Percentiles rank a stretch among this genome's conserved stretches.
Evolutionary conservation across 2,329 filamentous ascomycete species (phyloP).

Genomic region (Pseudocercospora crystallina): DNA sequence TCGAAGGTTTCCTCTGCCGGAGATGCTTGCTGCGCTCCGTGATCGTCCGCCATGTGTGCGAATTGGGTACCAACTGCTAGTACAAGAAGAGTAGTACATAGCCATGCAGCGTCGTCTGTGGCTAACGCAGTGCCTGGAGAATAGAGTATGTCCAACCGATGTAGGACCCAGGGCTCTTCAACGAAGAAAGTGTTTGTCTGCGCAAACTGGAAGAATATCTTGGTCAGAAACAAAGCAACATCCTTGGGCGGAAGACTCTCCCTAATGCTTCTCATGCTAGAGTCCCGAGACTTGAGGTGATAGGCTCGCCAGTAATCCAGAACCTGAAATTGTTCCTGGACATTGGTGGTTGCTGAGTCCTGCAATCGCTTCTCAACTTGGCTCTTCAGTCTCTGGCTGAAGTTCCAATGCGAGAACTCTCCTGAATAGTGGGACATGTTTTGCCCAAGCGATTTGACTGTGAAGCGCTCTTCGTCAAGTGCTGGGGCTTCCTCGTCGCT

Average conservation of each 20-base stretch:
- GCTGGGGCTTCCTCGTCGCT: constrained; percentile 39
- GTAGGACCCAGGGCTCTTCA: constrained; percentile 42
- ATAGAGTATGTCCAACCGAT: constrained; percentile 42
- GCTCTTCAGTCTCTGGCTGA: constrained; percentile 44
- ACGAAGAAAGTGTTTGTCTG: constrained; percentile 47
- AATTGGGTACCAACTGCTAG: constrained; percentile 47
- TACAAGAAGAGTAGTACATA: constrained; percentile 39
- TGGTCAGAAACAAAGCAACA: constrained; percentile 45
- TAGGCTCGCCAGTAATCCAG: constrained; percentile 43
- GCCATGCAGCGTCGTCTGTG: constrained; percentile 41
- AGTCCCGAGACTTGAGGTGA: constrained; percentile 43
- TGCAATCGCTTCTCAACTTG: constrained; percentile 40
- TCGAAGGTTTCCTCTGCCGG: constrained; percentile 33
- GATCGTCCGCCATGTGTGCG: constrained; percentile 33
- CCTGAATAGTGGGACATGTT: constrained; percentile 41
- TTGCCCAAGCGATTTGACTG: constrained; percentile 12
- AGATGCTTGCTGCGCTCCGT: neutral
- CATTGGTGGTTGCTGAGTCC: constrained; percentile 32
- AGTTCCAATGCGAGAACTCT: constrained; percentile 47
- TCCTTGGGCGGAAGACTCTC: constrained; percentile 45
- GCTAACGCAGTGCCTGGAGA: constrained; percentile 37
- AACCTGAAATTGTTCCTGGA: constrained; percentile 25
- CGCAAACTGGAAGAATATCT: constrained; percentile 46
- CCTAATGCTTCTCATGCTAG: constrained; percentile 38
- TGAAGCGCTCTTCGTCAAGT: constrained; percentile 19